Conservation (phyloP, 306 rosid species). For the Senna tora region DNA sequence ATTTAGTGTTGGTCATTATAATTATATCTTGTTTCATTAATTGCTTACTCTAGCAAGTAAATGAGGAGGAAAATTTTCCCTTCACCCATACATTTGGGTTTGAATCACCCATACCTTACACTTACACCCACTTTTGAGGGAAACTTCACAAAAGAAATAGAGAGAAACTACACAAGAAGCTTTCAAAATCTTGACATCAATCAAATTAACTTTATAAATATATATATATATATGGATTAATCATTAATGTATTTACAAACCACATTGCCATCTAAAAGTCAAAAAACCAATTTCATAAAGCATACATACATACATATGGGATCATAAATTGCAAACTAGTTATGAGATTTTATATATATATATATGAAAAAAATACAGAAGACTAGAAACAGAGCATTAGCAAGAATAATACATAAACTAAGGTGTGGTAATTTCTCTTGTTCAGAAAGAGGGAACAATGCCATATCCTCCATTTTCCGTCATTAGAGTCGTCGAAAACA, state of each 20-base stretch:
- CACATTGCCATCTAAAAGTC: conserved; percentile 36
- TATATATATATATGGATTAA: too few relatives aligned
- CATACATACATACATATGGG: conserved; percentile 27
- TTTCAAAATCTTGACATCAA: conserved; percentile 17
- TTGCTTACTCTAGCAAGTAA: too few relatives aligned
- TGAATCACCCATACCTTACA: too few relatives aligned
- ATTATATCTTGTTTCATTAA: too few relatives aligned
- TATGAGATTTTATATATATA: conserved; percentile 25
- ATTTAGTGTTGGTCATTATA: too few relatives aligned
- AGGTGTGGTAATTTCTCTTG: conserved; percentile 28
- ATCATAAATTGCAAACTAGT: conserved; percentile 39
- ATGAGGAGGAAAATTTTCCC: too few relatives aligned
- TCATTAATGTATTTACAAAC: conserved; percentile 54
- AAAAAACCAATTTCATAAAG: conserved; percentile 39
- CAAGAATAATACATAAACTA: conserved; percentile 11
- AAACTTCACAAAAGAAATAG: neutral
- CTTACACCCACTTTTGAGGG: too few relatives aligned
- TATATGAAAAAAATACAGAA: conserved; percentile 35
- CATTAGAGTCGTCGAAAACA: conserved; percentile 69
- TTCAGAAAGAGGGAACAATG: conserved; percentile 80
- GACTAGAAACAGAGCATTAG: conserved; percentile 40
- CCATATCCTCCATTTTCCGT: conserved; percentile 77
- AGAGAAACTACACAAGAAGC: conserved; percentile 5
- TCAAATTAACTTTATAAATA: conserved; percentile 36
- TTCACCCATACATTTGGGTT: too few relatives aligned